A percentile compares a stretch with the other conserved stretches of the same genome.
These are phyloP conservation scores for Stephania japonica DNA, from an alignment of 164 flowering plant genomes.

Conservation along the genomic window DNA sequence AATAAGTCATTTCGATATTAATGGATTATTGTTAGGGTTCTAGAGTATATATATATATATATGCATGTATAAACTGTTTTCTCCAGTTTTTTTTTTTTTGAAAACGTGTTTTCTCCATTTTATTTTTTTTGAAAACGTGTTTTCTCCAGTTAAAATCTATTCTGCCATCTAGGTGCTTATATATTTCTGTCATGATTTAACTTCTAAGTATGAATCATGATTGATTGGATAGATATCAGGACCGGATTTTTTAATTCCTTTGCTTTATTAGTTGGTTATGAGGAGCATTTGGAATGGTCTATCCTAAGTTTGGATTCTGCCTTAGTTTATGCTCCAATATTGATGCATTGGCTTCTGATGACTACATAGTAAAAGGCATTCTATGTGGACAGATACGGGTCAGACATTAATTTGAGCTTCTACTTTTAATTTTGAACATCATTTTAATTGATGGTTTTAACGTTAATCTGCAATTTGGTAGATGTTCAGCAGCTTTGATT, in stretches of 20 bases:
- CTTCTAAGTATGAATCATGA: not conserved
- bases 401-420: constrained; percentile 29
- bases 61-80: too few relatives aligned
- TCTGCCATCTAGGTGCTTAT: not conserved
- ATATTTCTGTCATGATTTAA: not conserved
- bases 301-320: constrained; percentile 45
- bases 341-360: constrained; percentile 62
- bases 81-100: too few relatives aligned
- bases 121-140: not conserved
- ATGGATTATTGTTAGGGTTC: not conserved
- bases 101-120: not conserved
- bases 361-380: constrained; percentile 50
- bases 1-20: not conserved
- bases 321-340: constrained; percentile 66
- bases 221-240: not conserved
- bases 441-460: not conserved
- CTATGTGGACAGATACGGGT: constrained; percentile 94
- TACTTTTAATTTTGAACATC: not conserved
- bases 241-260: not conserved
- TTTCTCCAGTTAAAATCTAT: not conserved
- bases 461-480: not conserved
- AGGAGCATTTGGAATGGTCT: constrained; percentile 62
- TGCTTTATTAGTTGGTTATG: not conserved
- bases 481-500: not conserved
- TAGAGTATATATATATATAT: too few relatives aligned